Conservation (phyloP, 495 filamentous ascomycete genomes). For the Bacidia rubella region DNA sequence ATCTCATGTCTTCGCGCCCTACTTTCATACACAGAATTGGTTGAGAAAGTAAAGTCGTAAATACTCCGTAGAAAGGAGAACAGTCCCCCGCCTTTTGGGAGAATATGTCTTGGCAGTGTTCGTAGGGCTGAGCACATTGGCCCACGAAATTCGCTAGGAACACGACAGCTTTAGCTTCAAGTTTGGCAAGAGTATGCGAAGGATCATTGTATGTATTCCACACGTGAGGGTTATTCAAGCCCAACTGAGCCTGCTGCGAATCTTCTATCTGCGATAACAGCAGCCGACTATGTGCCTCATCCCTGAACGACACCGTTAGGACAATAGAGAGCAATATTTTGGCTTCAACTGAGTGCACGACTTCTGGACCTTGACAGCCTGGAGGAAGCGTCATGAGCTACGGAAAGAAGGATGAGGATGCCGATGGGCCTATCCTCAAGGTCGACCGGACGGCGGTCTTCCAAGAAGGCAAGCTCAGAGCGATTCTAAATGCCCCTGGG, state of each 20-base stretch:
- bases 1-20: too few species aligned
- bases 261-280: background rate
- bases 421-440: slow-evolving; percentile 80
- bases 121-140: slow-evolving; percentile 1
- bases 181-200: background rate
- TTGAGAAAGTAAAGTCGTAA: too few species aligned
- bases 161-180: slow-evolving; percentile 1
- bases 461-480: slow-evolving; percentile 73
- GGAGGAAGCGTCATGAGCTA: slow-evolving; percentile 58
- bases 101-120: slow-evolving; percentile 1
- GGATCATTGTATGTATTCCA: background rate
- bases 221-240: background rate
- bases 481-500: background rate
- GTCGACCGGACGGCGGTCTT: slow-evolving; percentile 97
- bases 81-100: background rate
- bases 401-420: slow-evolving; percentile 98
- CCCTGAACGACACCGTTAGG: background rate
- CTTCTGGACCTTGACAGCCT: background rate
- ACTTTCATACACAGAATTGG: too few species aligned
- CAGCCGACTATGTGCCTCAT: background rate
- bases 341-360: background rate
- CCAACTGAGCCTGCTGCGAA: background rate
- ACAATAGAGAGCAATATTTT: background rate
- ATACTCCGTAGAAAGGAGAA: too few species aligned
- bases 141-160: slow-evolving; percentile 7